phyloP scores from a whole-genome alignment of 1,284 basidiomycete genomes.

The Cutaneotrichosporon sp. region DNA sequence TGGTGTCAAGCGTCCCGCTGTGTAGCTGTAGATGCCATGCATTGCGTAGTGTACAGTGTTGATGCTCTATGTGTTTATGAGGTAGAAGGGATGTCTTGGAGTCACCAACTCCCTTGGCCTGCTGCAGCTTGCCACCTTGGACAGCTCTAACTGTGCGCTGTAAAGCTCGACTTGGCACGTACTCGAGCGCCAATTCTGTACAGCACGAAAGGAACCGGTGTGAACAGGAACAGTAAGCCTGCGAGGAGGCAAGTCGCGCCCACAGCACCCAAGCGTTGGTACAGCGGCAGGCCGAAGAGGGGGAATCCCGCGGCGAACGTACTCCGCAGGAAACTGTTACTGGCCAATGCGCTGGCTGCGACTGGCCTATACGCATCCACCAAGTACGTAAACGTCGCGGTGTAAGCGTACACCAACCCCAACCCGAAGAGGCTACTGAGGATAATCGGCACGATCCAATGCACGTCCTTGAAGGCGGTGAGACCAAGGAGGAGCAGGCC shows the following conservation, averaged over 20 bases:
- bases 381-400: conserved; percentile 64
- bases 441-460: conserved; percentile 59
- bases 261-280: conserved; percentile 61
- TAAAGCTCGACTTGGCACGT: conserved; percentile 18
- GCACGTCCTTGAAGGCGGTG: conserved; percentile 65
- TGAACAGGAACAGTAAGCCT: conserved; percentile 65
- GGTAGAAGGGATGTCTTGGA: neutral
- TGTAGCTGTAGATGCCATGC: neutral
- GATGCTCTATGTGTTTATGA: neutral
- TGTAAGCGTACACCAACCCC: conserved; percentile 62
- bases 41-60: conserved; percentile 12
- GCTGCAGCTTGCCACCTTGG: neutral
- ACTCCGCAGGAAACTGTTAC: conserved; percentile 66
- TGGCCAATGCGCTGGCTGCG: conserved; percentile 72
- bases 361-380: conserved; percentile 67
- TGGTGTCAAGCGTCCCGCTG: conserved; percentile 3
- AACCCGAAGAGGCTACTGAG: conserved; percentile 44
- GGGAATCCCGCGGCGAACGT: conserved; percentile 71
- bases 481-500: conserved; percentile 72
- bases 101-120: neutral
- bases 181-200: conserved; percentile 47
- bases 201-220: conserved; percentile 64
- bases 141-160: neutral
- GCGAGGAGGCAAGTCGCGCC: conserved; percentile 75
- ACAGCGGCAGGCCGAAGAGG: conserved; percentile 55